Percentiles rank a stretch among this genome's conserved stretches.
Conservation (phyloP, 257 asterid species). For the Lycium ferocissimum region DNA sequence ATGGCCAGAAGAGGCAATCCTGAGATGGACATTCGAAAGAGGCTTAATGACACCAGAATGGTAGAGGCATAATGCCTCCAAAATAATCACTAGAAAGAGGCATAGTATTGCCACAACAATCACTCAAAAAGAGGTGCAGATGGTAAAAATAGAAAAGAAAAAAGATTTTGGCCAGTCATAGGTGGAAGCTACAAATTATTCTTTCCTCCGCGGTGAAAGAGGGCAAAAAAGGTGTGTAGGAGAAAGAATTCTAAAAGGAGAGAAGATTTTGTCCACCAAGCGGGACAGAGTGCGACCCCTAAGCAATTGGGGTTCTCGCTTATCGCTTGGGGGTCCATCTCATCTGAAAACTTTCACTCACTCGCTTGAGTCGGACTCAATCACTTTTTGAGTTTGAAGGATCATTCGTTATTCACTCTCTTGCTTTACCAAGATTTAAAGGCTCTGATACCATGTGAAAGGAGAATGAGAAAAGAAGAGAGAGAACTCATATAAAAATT, state of each 20-base stretch:
- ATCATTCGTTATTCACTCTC: too few species aligned
- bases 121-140: neutral
- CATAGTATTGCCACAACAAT: neutral
- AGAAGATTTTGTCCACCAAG: too few species aligned
- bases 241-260: too few species aligned
- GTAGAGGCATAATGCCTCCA: neutral
- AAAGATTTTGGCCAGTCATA: too few species aligned
- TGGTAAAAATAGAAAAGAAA: neutral
- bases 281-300: too few species aligned
- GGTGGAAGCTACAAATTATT: neutral
- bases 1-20: neutral
- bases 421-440: constrained; percentile 10
- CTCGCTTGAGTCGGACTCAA: too few species aligned
- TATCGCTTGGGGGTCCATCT: too few species aligned
- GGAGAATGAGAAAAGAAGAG: constrained; percentile 15
- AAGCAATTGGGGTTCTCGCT: too few species aligned
- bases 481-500: neutral
- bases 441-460: constrained; percentile 7
- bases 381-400: too few species aligned
- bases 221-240: too few species aligned
- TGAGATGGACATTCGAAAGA: constrained; percentile 16
- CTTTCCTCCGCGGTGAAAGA: too few species aligned
- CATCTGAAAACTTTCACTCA: too few species aligned
- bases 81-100: neutral
- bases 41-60: neutral